Conservation (phyloP, 1,284 basidiomycete species). For the Ceratobasidium sp. region DNA sequence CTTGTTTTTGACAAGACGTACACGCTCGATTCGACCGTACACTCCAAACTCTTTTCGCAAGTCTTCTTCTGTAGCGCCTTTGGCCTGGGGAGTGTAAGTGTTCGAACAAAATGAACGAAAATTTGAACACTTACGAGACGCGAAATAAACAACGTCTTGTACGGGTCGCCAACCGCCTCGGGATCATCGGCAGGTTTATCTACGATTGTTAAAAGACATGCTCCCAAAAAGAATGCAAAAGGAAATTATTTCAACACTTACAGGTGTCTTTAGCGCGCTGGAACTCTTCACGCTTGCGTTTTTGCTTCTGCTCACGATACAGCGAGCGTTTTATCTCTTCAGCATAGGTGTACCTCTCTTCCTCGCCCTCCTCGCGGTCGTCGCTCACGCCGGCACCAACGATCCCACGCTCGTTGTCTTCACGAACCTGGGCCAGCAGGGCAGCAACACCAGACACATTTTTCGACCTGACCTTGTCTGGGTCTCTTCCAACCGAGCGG, state of each 20-base stretch:
- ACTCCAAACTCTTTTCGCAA: constrained; percentile 93
- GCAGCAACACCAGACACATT: constrained; percentile 74
- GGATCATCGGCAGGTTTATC: constrained; percentile 91
- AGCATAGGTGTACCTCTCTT: constrained; percentile 75
- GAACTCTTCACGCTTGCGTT: constrained; percentile 80
- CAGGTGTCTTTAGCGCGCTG: constrained; percentile 83
- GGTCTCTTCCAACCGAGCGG: constrained; percentile 83
- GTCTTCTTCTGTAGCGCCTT: constrained; percentile 89
- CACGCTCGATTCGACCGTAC: constrained; percentile 92
- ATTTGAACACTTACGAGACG: constrained; percentile 69
- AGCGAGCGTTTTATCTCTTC: constrained; percentile 82
- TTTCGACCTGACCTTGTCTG: constrained; percentile 74
- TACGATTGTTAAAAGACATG: constrained; percentile 48
- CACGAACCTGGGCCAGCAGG: constrained; percentile 75
- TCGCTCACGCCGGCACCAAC: constrained; percentile 62
- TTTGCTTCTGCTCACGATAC: constrained; percentile 79
- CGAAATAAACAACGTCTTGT: constrained; percentile 97
- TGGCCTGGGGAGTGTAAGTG: constrained; percentile 58
- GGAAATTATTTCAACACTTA: constrained; percentile 54
- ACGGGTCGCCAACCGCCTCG: constrained; percentile 96
- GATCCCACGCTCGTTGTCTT: constrained; percentile 74
- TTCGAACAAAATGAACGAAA: not conserved
- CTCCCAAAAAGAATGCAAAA: constrained; percentile 16
- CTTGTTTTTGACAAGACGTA: constrained; percentile 89
- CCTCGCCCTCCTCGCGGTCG: constrained; percentile 80